These are phyloP conservation scores for Salix brachista DNA, from an alignment of 345 rosid species.

Conservation along the genomic window DNA sequence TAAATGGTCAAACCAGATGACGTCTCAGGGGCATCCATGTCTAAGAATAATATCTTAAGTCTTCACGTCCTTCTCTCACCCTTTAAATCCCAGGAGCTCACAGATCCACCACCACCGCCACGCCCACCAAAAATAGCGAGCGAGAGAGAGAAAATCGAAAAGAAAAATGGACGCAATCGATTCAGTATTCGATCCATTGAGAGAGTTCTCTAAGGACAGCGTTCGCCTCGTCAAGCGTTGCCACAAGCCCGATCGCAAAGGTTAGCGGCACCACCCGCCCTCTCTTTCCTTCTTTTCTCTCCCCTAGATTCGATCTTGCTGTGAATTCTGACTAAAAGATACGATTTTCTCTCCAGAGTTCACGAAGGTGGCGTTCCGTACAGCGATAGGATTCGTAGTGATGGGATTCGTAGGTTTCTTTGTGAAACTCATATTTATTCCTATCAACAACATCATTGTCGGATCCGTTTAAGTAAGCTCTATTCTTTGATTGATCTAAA, in stretches of 20 bases:
- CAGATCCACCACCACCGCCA: not conserved
- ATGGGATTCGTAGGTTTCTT: conserved; percentile 25
- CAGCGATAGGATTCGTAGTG: conserved; percentile 21
- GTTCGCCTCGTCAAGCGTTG: conserved; percentile 71
- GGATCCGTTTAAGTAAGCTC: conserved; percentile 9
- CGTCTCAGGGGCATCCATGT: conserved; percentile 11
- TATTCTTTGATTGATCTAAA: not conserved
- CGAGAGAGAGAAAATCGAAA: not conserved
- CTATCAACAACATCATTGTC: conserved; percentile 22
- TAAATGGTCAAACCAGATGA: not conserved
- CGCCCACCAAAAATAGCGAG: not conserved
- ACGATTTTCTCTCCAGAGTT: not conserved
- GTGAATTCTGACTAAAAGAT: not conserved
- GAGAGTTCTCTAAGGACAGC: conserved; percentile 72
- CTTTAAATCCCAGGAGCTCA: not conserved
- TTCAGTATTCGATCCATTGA: conserved; percentile 54
- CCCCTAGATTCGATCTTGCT: not conserved
- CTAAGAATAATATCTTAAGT: not conserved
- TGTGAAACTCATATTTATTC: conserved; percentile 23
- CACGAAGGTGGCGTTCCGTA: conserved; percentile 21
- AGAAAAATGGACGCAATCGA: conserved; percentile 60
- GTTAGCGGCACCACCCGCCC: conserved; percentile 10
- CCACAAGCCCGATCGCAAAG: conserved; percentile 82
- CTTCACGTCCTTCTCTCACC: not conserved
- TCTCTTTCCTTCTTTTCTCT: not conserved